phyloP scores from a whole-genome alignment of 2,329 filamentous ascomycete species.

The Aspergillus viridinutans region DNA sequence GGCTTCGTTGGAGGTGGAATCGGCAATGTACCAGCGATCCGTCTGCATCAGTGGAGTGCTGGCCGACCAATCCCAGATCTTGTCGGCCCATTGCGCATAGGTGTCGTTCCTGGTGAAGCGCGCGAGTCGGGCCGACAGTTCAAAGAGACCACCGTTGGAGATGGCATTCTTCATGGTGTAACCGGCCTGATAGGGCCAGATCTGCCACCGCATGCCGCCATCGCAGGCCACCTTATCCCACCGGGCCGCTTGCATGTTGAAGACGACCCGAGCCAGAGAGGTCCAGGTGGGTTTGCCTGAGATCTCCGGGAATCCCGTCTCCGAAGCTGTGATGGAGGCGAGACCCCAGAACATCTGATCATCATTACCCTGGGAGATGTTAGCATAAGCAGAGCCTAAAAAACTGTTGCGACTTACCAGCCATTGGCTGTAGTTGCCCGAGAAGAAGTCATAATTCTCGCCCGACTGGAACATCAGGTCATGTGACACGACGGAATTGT shows the following conservation, averaged over 20 bases:
- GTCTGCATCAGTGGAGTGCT: slow-evolving; percentile 55
- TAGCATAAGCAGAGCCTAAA: background rate
- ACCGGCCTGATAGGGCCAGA: slow-evolving; percentile 69
- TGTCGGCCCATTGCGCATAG: slow-evolving; percentile 58
- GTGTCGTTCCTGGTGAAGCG: slow-evolving; percentile 59
- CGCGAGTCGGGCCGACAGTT: slow-evolving; percentile 68
- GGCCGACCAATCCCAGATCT: slow-evolving; percentile 58
- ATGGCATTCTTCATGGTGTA: slow-evolving; percentile 77
- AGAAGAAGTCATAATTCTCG: slow-evolving; percentile 26
- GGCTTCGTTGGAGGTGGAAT: slow-evolving; percentile 53
- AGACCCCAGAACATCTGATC: background rate
- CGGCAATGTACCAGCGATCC: slow-evolving; percentile 57
- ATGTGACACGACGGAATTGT: slow-evolving; percentile 53
- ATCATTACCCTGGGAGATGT: background rate
- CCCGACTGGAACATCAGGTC: slow-evolving; percentile 26
- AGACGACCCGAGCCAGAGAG: background rate
- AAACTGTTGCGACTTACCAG: background rate
- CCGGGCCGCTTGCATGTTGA: background rate
- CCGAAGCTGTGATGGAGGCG: background rate
- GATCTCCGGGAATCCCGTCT: background rate
- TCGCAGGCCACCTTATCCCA: background rate
- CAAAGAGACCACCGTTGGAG: slow-evolving; percentile 74
- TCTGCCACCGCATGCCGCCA: slow-evolving; percentile 64
- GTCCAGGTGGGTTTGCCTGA: background rate
- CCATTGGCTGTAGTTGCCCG: slow-evolving; percentile 25